Percentiles rank a stretch among this genome's conserved stretches.
These are phyloP conservation scores for Alternaria novae-zelandiae DNA, from an alignment of 2,329 filamentous ascomycete genomes.

Conservation along the genomic window DNA sequence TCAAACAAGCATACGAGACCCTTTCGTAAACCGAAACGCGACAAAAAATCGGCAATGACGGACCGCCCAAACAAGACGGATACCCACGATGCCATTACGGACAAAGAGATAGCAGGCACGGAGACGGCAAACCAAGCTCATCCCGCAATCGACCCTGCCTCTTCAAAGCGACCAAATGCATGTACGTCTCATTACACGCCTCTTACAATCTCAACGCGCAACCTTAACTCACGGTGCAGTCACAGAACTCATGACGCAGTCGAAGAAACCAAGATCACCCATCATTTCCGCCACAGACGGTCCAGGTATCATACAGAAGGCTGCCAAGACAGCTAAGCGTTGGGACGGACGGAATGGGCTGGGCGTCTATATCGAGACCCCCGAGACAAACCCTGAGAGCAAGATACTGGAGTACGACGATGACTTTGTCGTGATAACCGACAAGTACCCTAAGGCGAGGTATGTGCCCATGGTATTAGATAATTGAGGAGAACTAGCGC, in stretches of 20 bases:
- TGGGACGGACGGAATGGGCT: slow-evolving; percentile 64
- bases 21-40: not conserved
- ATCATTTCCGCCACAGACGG: slow-evolving; percentile 8
- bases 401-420: slow-evolving; percentile 70
- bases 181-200: slow-evolving; percentile 32
- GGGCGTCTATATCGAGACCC: slow-evolving; percentile 69
- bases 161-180: slow-evolving; percentile 46
- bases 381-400: slow-evolving; percentile 64
- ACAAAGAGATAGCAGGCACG: slow-evolving; percentile 27
- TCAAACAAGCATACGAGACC: not conserved
- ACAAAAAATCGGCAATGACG: not conserved
- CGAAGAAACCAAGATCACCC: slow-evolving; percentile 47
- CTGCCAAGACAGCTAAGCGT: slow-evolving; percentile 20
- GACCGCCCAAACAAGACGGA: not conserved
- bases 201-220: not conserved
- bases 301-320: slow-evolving; percentile 13
- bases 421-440: slow-evolving; percentile 78
- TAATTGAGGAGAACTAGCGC: not conserved
- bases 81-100: slow-evolving; percentile 28
- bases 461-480: not conserved
- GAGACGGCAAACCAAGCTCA: slow-evolving; percentile 10
- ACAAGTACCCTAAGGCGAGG: slow-evolving; percentile 79
- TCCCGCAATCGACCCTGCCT: not conserved
- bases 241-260: slow-evolving; percentile 54
- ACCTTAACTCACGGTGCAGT: slow-evolving; percentile 46